Evolutionary conservation across 345 rosid genomes (phyloP).

Genomic region (Citropsis articulata): DNA sequence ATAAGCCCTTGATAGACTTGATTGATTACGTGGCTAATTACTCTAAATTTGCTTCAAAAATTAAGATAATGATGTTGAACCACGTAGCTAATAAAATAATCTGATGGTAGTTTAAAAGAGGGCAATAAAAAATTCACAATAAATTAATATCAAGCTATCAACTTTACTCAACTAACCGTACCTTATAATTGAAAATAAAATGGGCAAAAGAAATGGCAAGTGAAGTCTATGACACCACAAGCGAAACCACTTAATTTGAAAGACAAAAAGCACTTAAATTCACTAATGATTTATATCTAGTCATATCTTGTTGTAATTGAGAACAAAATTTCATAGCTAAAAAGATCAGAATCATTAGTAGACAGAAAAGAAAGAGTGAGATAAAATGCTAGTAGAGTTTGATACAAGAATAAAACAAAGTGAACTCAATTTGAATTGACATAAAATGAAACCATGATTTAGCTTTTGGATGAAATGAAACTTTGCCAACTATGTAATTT

Average conservation of each 20-base stretch:
- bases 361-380: background rate
- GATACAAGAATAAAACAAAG: background rate
- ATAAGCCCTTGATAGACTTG: background rate
- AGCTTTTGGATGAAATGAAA: constrained; percentile 10
- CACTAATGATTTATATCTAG: background rate
- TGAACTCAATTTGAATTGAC: constrained; percentile 1
- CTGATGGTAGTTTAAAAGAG: background rate
- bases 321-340: background rate
- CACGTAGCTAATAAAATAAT: background rate
- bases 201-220: background rate
- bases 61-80: background rate
- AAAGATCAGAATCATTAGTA: background rate
- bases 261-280: background rate
- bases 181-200: too few relatives aligned
- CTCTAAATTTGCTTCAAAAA: background rate
- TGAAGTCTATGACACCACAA: background rate
- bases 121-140: background rate
- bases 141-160: background rate
- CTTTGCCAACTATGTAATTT: background rate
- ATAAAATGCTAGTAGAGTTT: background rate
- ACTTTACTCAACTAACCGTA: background rate
- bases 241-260: background rate
- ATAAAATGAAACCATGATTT: background rate
- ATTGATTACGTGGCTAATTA: background rate
- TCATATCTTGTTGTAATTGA: background rate